Conservation (phyloP, 495 filamentous ascomycete species). For the Penicillium maclennaniae region DNA sequence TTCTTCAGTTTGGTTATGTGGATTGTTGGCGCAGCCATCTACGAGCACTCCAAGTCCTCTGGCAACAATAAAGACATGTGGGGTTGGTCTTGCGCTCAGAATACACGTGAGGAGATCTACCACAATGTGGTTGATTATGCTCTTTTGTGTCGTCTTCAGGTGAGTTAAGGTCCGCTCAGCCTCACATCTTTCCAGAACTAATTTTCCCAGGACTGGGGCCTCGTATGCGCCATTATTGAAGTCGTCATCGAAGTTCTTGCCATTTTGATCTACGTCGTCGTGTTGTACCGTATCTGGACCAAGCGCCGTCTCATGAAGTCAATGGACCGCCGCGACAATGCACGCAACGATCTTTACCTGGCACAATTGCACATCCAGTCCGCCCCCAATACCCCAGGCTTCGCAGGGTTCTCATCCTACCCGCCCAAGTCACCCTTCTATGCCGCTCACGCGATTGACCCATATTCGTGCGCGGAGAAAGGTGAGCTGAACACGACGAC, state of each 20-base stretch:
- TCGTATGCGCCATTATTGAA: slow-evolving; percentile 97
- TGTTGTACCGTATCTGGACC: slow-evolving; percentile 94
- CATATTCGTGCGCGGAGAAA: slow-evolving; percentile 54
- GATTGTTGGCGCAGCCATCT: slow-evolving; percentile 78
- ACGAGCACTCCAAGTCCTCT: slow-evolving; percentile 70
- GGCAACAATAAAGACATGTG: slow-evolving; percentile 82
- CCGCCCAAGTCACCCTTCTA: slow-evolving; percentile 49
- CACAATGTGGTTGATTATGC: slow-evolving; percentile 76
- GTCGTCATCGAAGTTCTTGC: slow-evolving; percentile 88
- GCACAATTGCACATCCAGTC: slow-evolving; percentile 90
- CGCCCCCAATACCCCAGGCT: slow-evolving; percentile 89
- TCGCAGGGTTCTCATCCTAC: slow-evolving; percentile 41
- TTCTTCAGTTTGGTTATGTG: slow-evolving; percentile 92
- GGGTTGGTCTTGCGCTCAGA: slow-evolving; percentile 94
- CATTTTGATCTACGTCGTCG: slow-evolving; percentile 85
- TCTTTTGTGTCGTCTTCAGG: slow-evolving; percentile 92
- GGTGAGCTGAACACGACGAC: slow-evolving; percentile 43
- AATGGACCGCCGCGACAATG: slow-evolving; percentile 92
- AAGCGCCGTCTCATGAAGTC: slow-evolving; percentile 92
- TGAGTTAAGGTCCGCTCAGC: slow-evolving; percentile 35
- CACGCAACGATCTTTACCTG: slow-evolving; percentile 90
- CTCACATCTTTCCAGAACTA: background rate
- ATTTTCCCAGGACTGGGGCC: slow-evolving; percentile 72
- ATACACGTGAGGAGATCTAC: slow-evolving; percentile 72
- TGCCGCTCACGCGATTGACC: slow-evolving; percentile 37